Evolutionary conservation across 2,329 filamentous ascomycete species (phyloP), one percentile per base, ranked within the genome.

Genomic region (Calonectria ilicicola): DNA sequence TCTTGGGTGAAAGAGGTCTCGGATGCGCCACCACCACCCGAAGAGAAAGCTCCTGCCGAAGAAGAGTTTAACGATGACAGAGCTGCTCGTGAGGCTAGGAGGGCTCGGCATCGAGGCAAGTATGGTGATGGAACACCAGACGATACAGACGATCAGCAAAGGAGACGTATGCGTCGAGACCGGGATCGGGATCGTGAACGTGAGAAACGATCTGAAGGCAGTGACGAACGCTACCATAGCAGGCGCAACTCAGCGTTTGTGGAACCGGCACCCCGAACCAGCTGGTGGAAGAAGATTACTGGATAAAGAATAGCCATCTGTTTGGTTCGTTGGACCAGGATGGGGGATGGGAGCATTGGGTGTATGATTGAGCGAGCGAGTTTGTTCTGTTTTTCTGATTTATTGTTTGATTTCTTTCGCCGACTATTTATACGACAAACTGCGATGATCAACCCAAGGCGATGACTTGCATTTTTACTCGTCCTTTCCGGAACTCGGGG

Each of bases 1-100:
- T 92, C 90, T 0, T 93, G 91, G 91, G 91, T 92, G 5, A 92
- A 92, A 81, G 90, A 92, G 15, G 88, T 91, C 76, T 90, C 88
- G 2, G 91, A 92, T 76, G 90, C 90, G 3, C 89, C 89, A 2
- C 90, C 90, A 3, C 90, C 91, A 2, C 90, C 89, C 1, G 86
- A 87, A 0, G 65, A 69, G 84, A 35, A 17, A 8, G 65, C 27
- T 6, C 69, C 84, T 46, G 76, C 77, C 53, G 83, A 82, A 19
- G 80, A 80, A 23, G 75, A 77, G 23, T 81, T 63, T 14, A 86
- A 88, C 12, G 87, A 88, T 32, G 88, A 89, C 23, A 86, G 87
- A 60, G 87, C 85, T 12, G 85, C 88, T 15, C 87, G 87, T 10
- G 89, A 89, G 62, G 86, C 85, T 7, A 86, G 87, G 19, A 82